These are phyloP conservation scores for Saxophila tyrrhenica DNA, from an alignment of 495 filamentous ascomycete species.

Conservation along the genomic window DNA sequence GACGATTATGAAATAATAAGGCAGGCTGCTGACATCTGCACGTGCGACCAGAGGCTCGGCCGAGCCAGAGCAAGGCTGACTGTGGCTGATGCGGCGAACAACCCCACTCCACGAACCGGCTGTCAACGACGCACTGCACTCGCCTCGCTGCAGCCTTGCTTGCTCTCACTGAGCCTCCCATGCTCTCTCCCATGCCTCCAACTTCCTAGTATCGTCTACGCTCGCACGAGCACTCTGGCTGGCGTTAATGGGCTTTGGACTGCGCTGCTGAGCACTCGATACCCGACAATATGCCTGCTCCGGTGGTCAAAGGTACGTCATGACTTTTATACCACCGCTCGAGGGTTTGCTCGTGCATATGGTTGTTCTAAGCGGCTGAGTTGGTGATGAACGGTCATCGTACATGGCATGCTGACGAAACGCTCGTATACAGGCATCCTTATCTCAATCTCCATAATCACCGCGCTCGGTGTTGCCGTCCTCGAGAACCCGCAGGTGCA, in stretches of 20 bases:
- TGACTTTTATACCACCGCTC: neutral
- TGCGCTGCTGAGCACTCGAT: no score
- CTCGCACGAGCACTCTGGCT: neutral
- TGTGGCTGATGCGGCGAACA: no score
- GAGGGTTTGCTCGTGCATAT: neutral
- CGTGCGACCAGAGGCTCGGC: no score
- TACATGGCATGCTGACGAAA: neutral
- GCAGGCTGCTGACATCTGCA: no score
- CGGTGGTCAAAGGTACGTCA: neutral
- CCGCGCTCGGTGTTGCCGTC: constrained; percentile 13
- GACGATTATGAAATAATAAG: no score
- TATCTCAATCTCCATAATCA: constrained; percentile 15
- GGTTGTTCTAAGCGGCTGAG: no score
- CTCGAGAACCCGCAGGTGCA: constrained; percentile 17
- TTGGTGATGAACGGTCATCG: neutral
- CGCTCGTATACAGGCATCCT: constrained; percentile 10
- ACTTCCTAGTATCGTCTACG: neutral
- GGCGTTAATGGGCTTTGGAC: no score
- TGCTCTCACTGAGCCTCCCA: neutral
- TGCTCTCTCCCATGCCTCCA: neutral
- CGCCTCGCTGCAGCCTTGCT: neutral
- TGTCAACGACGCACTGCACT: no score
- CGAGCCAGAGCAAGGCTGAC: no score
- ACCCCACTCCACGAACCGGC: no score
- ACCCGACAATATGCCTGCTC: neutral